phyloP scores from a whole-genome alignment of 306 rosid genomes.

The Inga laurina region DNA sequence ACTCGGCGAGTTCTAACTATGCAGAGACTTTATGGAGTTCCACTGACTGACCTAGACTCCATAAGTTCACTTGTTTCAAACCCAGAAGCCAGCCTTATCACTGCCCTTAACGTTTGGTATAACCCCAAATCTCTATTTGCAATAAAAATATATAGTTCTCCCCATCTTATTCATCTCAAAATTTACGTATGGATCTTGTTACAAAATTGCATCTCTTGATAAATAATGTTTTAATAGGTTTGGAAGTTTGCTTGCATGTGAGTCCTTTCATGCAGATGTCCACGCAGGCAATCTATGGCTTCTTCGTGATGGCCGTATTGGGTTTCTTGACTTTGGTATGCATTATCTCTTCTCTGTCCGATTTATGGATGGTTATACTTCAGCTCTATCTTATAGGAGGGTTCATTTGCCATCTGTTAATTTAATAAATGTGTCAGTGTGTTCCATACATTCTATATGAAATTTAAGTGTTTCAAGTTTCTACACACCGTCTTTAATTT shows the following conservation, averaged over 20 bases:
- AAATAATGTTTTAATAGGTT: conserved; percentile 64
- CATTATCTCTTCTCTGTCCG: conserved; percentile 18
- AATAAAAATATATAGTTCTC: conserved; percentile 2
- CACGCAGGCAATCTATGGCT: conserved; percentile 97
- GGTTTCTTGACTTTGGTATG: conserved; percentile 97
- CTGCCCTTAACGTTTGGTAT: conserved; percentile 96
- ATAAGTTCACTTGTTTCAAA: conserved; percentile 78
- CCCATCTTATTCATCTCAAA: conserved; percentile 2
- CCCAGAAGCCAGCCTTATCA: conserved; percentile 89
- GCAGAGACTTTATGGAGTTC: conserved; percentile 96
- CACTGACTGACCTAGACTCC: conserved; percentile 88
- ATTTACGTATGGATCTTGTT: conserved; percentile 2
- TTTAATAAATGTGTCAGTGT: conserved; percentile 5
- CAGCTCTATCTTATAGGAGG: conserved; percentile 20
- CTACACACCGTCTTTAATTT: background rate
- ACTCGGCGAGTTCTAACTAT: conserved; percentile 73
- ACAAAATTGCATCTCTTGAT: conserved; percentile 25
- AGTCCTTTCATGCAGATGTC: conserved; percentile 95
- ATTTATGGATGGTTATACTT: conserved; percentile 25
- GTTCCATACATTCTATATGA: conserved; percentile 6
- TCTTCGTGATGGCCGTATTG: conserved; percentile 93
- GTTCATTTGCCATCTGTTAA: conserved; percentile 16
- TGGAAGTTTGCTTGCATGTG: conserved; percentile 99
- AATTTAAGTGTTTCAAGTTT: conserved; percentile 8
- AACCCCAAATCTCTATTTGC: conserved; percentile 24